Conservation (phyloP, 306 rosid genomes). For the Spatholobus suberectus region DNA sequence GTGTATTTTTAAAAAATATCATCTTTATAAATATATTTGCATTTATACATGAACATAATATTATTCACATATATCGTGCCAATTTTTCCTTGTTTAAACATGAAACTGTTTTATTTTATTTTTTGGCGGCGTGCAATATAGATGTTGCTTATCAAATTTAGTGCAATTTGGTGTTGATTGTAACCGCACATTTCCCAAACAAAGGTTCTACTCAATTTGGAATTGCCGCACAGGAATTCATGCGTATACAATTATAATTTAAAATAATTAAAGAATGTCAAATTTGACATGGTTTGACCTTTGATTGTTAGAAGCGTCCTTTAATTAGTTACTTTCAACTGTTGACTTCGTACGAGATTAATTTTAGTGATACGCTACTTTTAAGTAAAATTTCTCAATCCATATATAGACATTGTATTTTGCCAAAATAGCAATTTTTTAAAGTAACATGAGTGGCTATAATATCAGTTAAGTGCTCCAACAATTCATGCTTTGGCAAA, state of each 20-base stretch:
- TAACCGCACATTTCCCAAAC: neutral
- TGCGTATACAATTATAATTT: neutral
- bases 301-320: neutral
- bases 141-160: too few species aligned
- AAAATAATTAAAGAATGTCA: neutral
- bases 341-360: slow-evolving; percentile 16
- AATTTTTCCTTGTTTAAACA: too few species aligned
- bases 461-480: neutral
- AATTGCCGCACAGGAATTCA: neutral
- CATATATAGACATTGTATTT: neutral
- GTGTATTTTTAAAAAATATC: too few species aligned
- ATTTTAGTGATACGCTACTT: slow-evolving; percentile 1
- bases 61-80: too few species aligned
- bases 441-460: neutral
- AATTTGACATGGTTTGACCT: slow-evolving; percentile 11
- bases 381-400: slow-evolving; percentile 19
- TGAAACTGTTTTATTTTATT: too few species aligned
- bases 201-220: neutral
- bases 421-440: neutral
- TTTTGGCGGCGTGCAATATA: too few species aligned
- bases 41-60: too few species aligned
- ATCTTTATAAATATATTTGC: too few species aligned
- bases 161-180: neutral
- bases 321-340: slow-evolving; percentile 32
- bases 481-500: neutral